Percentiles rank a stretch among this genome's conserved stretches.
These are phyloP conservation scores for Moniliophthora roreri DNA, from an alignment of 1,284 basidiomycete species.

Conservation along the genomic window DNA sequence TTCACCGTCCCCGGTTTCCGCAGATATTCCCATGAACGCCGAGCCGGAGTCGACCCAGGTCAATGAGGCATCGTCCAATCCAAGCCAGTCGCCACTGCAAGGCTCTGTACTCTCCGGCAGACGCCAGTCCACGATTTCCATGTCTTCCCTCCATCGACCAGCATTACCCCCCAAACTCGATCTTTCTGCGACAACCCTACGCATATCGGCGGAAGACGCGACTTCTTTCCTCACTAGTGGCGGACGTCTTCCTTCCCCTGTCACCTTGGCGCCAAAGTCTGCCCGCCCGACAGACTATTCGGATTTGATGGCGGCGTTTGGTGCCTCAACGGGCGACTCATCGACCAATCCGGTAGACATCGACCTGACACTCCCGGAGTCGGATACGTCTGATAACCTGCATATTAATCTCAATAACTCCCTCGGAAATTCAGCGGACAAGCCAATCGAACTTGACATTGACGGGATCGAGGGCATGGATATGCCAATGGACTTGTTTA, in stretches of 20 bases:
- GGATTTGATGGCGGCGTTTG: constrained; percentile 57
- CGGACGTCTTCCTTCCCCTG: constrained; percentile 58
- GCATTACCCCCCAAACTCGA: constrained; percentile 71
- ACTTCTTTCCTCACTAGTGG: constrained; percentile 50
- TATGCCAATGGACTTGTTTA: constrained; percentile 52
- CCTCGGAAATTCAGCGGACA: constrained; percentile 67
- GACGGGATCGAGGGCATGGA: constrained; percentile 63
- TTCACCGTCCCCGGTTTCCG: constrained; percentile 2
- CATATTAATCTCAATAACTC: constrained; percentile 32
- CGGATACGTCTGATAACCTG: constrained; percentile 19
- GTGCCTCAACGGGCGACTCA: constrained; percentile 29
- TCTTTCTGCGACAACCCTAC: constrained; percentile 63
- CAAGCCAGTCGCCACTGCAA: constrained; percentile 21
- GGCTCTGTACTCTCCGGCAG: constrained; percentile 35
- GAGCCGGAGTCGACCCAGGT: constrained; percentile 7
- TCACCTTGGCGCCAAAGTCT: constrained; percentile 76
- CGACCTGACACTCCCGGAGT: constrained; percentile 43
- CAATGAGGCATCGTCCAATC: constrained; percentile 23
- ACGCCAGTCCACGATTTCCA: constrained; percentile 71
- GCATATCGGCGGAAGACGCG: constrained; percentile 59
- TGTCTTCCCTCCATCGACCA: constrained; percentile 73
- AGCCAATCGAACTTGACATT: constrained; percentile 77
- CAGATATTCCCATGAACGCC: neutral
- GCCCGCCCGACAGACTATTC: constrained; percentile 60
- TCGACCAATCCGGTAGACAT: constrained; percentile 31